Evolutionary conservation across 192 early-diverging fungal species (phyloP), one percentile per base, ranked within the genome.

Genomic region (Mycoemilia scoparia): DNA sequence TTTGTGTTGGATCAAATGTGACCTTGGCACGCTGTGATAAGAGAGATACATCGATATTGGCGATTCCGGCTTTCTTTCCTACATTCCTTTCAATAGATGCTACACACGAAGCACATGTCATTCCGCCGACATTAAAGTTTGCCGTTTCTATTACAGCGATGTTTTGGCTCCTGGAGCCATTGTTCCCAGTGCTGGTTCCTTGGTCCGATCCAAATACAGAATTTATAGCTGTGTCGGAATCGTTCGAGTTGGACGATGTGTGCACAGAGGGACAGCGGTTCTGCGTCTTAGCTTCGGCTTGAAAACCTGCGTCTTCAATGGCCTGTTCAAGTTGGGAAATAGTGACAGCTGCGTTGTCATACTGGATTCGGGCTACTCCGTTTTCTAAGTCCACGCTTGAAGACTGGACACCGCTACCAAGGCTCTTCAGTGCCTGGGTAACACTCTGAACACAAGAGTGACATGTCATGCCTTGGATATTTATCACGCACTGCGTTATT

Each of bases 51-150:
- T 74, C 77, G 39, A 85, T 71, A 3, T 61, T 69, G 4, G 61
- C 34, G 2, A 97, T 63, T 15, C 84, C 87, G 0, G 63, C 53
- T 5, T 62, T 46, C 1, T 44, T 36, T 14, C 49, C 32, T 19
- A 95, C 43, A 4, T 69, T 62, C 12, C 70, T 72, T 62, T 93
- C 86, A 13, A 97, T 79, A 2, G 73, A 60, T 20, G 70, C 70
- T 0, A 97, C 90, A 58, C 93, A 97, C 3, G 79, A 79, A 4
- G 89, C 73, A 60, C 91, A 96, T 21, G 93, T 91, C 93, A 97
- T 97, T 4, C 93, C 93, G 15, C 56, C 67, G 14, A 97, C 69
- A 39, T 80, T 67, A 7, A 93, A 45, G 43, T 72, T 60, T 27
- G 51, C 54, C 40, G 29, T 32, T 13, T 29, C 41, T 30, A 38